Evolutionary conservation across 495 filamentous ascomycete genomes (phyloP), one percentile per base, ranked within the genome.

Genomic region (Chlorociboria aeruginascens): DNA sequence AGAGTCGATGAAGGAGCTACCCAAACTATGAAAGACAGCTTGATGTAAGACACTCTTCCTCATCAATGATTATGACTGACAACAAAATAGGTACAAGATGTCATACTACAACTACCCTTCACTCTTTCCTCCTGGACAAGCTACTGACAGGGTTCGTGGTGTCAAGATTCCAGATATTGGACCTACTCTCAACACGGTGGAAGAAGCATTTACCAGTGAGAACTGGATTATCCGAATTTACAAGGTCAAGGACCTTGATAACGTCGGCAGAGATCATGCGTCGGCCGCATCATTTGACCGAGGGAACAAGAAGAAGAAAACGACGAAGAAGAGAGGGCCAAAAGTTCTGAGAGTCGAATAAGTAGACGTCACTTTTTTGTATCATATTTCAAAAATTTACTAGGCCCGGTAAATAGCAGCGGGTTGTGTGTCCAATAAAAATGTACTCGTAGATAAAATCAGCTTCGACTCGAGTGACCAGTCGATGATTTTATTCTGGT

Each of bases 151-250:
- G 43, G 92, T 99, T 47, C 86, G 93, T 49, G 80, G 81, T 48
- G 70, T 76, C 25, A 78, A 75, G 47, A 68, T 97, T n/a, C 93
- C 93, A 14, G 79, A 85, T 7, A 79, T 87, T 52, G 85, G 86
- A 3, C 93, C 93, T 10, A 74, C 83, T 48, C 83, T 99, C 44
- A 86, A 78, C 65, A 90, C 81, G 13, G 63, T 99, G 34, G 93
- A 97, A 60, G 93, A 99, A 66, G 93, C 93, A 1, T 99, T 90
- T 68, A 99, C 93, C 37, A 94, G 86, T 56, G 93, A 99, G 74
- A 99, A 99, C 73, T 99, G 93, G 93, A 99, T 99, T 63, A 96
- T 99, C 62, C 74, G 93, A 43, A 97, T 99, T 62, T 99, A 94
- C 73, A 99, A 99, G 72, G 93, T 99, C 60, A 99, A 99, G 69